Evolutionary conservation across 73 alveolate species (phyloP).

Genomic region (Symbiodinium natans): DNA sequence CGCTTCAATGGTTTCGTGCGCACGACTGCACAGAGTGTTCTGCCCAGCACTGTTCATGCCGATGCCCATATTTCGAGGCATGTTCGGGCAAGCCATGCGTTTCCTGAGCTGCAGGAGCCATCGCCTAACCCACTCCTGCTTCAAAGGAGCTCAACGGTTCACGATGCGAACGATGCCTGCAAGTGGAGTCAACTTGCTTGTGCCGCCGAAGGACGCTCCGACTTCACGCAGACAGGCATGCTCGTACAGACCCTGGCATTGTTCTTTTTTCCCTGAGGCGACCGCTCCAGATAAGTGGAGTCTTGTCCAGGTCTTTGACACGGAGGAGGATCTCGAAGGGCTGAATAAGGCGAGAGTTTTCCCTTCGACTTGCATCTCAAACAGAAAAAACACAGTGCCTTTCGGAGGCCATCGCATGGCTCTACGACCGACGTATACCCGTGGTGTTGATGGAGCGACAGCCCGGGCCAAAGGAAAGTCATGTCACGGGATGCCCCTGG

Average conservation of each 20-base stretch:
- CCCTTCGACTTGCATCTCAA: no score
- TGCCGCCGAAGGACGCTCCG: constrained; percentile 7
- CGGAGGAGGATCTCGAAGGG: constrained; percentile 86
- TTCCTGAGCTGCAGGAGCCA: constrained; percentile 18
- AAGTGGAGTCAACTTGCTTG: no score
- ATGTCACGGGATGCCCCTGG: neutral
- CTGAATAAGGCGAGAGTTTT: neutral
- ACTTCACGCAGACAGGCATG: constrained; percentile 90
- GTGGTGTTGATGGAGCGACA: constrained; percentile 85
- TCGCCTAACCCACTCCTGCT: constrained; percentile 89
- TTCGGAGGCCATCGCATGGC: constrained; percentile 67
- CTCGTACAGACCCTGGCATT: neutral
- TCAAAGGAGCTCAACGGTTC: constrained; percentile 62
- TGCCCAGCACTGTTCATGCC: neutral
- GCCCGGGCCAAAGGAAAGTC: neutral
- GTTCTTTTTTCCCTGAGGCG: no score
- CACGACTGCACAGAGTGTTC: constrained; percentile 49
- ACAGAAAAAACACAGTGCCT: no score
- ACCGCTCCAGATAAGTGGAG: constrained; percentile 1
- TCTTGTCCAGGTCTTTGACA: constrained; percentile 72
- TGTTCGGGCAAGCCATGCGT: no score
- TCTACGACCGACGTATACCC: constrained; percentile 44
- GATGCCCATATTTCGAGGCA: neutral
- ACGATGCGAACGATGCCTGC: no score
- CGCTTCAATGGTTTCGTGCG: constrained; percentile 89